Base-by-base conservation (phyloP, 495 filamentous ascomycete genomes). In the Lasiosphaeris hirsuta region DNA sequence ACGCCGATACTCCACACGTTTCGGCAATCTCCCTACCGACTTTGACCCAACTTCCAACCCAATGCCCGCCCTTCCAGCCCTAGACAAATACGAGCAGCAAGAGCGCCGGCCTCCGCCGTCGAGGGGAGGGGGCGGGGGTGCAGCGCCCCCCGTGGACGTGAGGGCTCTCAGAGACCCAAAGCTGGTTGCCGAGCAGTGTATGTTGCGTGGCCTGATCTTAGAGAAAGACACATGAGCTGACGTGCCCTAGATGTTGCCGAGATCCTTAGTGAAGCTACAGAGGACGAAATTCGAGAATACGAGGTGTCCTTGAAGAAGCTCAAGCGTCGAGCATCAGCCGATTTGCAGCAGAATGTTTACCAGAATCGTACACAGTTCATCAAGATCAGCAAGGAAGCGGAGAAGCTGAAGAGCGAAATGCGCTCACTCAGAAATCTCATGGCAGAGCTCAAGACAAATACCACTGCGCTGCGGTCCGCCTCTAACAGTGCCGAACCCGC, bases 301-400 rank as follows among this genome's bases (percentile, higher is more conserved):
- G 89, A 96, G 63, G 67, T 76, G 41, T 83, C 81, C 10, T 76
- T 99, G 36, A 82, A 84, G 59, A 90, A 90, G 65, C 78, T 93
- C 46, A 90, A 92, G 65, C 86, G 84, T 60, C 83, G 90, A 37
- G 92, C 91, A 1, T 91, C 92, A 3, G 85, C 85, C 34, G 91
- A 97, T 64, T 79, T 99, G 9, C 95, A 97, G 65, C 89, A 95
- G 64, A 99, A 91, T 76, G 90, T 99, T 35, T 96, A 93, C 71
- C 92, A 97, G 67, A 99, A 99, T 72, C 86, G 94, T 44, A 96
- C 92, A 0, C 93, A 97, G 64, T 99, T 99, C 72, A 96, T 99
- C 78, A 93, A 95, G 64, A 97, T 99, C 72, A 96, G 90, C 70
- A 94, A 96, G 74, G 95, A 99, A 72, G 96, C 96, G 2, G 94